A percentile compares a stretch with the other conserved stretches of the same genome.
Evolutionary conservation across 495 filamentous ascomycete species (phyloP).

Genomic region (Aspergillus diversus): DNA sequence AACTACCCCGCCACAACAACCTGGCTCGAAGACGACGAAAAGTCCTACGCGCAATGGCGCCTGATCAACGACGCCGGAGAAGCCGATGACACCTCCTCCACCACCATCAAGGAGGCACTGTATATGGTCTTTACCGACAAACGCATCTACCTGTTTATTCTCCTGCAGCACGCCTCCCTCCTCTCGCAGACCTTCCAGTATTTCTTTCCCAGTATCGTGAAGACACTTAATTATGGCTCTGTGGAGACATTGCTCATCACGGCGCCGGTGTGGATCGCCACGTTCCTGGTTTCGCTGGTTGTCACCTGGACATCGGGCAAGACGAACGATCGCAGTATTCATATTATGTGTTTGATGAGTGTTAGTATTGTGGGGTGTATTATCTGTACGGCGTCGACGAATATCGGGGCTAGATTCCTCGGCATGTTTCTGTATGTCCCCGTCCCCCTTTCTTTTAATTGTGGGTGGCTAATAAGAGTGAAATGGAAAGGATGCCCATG

Average conservation of each 20-base stretch:
- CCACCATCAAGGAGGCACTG: slow-evolving; percentile 32
- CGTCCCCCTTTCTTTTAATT: slow-evolving; percentile 40
- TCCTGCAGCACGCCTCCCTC: slow-evolving; percentile 41
- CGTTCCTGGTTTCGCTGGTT: slow-evolving; percentile 68
- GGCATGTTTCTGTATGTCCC: slow-evolving; percentile 68
- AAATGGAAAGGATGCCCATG: slow-evolving; percentile 41
- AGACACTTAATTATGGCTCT: slow-evolving; percentile 66
- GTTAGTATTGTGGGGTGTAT: slow-evolving; percentile 73
- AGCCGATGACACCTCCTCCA: slow-evolving; percentile 55
- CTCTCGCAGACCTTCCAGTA: slow-evolving; percentile 67
- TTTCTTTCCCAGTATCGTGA: slow-evolving; percentile 83
- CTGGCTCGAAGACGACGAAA: slow-evolving; percentile 72
- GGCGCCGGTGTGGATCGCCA: slow-evolving; percentile 72
- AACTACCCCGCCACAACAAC: slow-evolving; percentile 77
- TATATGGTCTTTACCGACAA: slow-evolving; percentile 35
- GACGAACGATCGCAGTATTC: slow-evolving; percentile 75
- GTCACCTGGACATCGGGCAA: slow-evolving; percentile 77
- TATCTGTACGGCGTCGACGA: slow-evolving; percentile 67
- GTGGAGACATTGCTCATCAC: slow-evolving; percentile 74
- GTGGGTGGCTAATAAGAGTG: slow-evolving; percentile 8
- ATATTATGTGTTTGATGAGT: slow-evolving; percentile 66
- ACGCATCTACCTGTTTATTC: slow-evolving; percentile 42
- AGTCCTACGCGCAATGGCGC: slow-evolving; percentile 68
- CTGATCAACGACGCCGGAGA: slow-evolving; percentile 77
- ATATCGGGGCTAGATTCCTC: slow-evolving; percentile 67